Conservation (phyloP, 192 early-diverging fungal genomes). For the Dispira parvispora region DNA sequence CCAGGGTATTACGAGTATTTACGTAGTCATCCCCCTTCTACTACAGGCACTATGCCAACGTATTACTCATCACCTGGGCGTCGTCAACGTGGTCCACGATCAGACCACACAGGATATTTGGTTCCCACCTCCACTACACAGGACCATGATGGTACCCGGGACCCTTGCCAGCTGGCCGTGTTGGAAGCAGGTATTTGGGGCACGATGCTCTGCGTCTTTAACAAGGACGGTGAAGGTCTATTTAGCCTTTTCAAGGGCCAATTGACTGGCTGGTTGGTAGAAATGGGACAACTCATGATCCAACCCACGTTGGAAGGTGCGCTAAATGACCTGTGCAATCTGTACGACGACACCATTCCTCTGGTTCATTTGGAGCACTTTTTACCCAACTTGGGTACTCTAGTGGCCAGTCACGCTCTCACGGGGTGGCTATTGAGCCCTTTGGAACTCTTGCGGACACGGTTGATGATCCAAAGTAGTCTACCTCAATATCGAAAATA, state of each 20-base stretch:
- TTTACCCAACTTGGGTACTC: slow-evolving; percentile 46
- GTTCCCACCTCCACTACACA: slow-evolving; percentile 20
- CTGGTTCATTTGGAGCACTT: slow-evolving; percentile 37
- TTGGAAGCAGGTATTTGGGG: slow-evolving; percentile 38
- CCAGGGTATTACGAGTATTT: slow-evolving; percentile 31
- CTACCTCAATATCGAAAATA: slow-evolving; percentile 67
- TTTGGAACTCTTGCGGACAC: slow-evolving; percentile 76
- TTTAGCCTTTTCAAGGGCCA: slow-evolving; percentile 43
- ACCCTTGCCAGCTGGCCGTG: slow-evolving; percentile 42
- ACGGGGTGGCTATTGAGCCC: slow-evolving; percentile 75
- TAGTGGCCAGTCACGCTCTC: slow-evolving; percentile 51
- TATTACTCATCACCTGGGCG: slow-evolving; percentile 9
- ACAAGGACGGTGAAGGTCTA: slow-evolving; percentile 47
- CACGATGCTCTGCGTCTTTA: slow-evolving; percentile 31
- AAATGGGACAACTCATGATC: slow-evolving; percentile 48
- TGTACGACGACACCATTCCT: slow-evolving; percentile 75
- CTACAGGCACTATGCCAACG: not conserved
- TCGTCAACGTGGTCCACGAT: slow-evolving; percentile 11
- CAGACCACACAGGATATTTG: slow-evolving; percentile 43
- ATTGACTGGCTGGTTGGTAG: slow-evolving; percentile 60
- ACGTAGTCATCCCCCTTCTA: slow-evolving; percentile 18
- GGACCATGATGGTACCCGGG: slow-evolving; percentile 33
- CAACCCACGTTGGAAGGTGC: slow-evolving; percentile 76
- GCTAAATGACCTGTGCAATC: slow-evolving; percentile 77
- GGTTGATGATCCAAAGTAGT: slow-evolving; percentile 69